Evolutionary conservation across 78 protist species (phyloP).

Genomic region (Cavenderia fasciculata): DNA sequence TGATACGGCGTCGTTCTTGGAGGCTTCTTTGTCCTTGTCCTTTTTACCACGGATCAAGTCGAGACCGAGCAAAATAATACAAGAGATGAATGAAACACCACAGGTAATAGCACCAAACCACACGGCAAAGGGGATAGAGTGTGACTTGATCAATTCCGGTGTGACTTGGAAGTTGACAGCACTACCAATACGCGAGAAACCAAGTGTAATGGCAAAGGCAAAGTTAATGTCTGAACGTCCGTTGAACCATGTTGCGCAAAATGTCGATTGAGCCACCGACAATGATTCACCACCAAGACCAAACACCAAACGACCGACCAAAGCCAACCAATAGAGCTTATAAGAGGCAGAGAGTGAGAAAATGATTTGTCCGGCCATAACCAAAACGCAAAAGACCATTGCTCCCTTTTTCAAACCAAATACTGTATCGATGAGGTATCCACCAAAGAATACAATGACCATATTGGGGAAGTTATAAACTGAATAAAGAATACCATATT

Average conservation of each 20-base stretch:
- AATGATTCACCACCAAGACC: slow-evolving; percentile 87
- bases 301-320: slow-evolving; percentile 76
- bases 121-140: slow-evolving; percentile 37
- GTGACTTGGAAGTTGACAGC: slow-evolving; percentile 76
- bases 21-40: slow-evolving; percentile 45
- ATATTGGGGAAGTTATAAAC: slow-evolving; percentile 77
- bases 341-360: slow-evolving; percentile 42
- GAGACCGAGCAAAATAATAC: slow-evolving; percentile 9
- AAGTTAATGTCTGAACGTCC: slow-evolving; percentile 67
- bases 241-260: slow-evolving; percentile 79
- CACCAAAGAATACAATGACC: slow-evolving; percentile 77
- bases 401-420: slow-evolving; percentile 70
- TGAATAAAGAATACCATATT: slow-evolving; percentile 42
- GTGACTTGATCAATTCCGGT: slow-evolving; percentile 2
- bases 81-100: slow-evolving; percentile 50
- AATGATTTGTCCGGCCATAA: slow-evolving; percentile 69
- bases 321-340: slow-evolving; percentile 54
- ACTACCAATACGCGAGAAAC: slow-evolving; percentile 77
- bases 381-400: slow-evolving; percentile 62
- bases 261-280: slow-evolving; percentile 78
- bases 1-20: slow-evolving; percentile 60
- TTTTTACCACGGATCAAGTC: slow-evolving; percentile 42
- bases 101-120: slow-evolving; percentile 82
- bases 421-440: slow-evolving; percentile 75
- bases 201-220: slow-evolving; percentile 74